These are phyloP conservation scores for Mycena rebaudengoi DNA, from an alignment of 768 basidiomycete genomes.

Conservation along the genomic window DNA sequence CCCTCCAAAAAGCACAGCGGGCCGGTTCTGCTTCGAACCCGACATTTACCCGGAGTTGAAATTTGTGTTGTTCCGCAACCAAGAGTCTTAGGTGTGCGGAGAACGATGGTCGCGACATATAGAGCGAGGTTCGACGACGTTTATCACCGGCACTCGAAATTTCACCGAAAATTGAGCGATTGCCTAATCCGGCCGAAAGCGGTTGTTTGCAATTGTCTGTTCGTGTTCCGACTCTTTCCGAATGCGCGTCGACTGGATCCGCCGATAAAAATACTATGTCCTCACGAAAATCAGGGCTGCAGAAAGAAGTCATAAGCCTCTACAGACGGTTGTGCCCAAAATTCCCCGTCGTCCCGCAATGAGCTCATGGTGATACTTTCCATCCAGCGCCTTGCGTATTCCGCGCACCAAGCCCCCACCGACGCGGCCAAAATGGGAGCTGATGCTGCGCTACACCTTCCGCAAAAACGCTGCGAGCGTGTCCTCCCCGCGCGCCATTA, in stretches of 20 bases:
- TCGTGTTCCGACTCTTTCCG: background rate
- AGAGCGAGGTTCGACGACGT: too few relatives aligned
- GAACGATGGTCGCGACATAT: too few relatives aligned
- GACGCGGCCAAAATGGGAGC: slow-evolving; percentile 69
- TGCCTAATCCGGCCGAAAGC: too few relatives aligned
- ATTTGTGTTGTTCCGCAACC: too few relatives aligned
- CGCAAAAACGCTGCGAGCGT: slow-evolving; percentile 64
- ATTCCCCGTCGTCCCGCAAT: background rate
- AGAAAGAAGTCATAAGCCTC: slow-evolving; percentile 60
- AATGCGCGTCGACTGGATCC: background rate
- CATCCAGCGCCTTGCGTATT: slow-evolving; percentile 76
- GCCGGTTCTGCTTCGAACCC: too few relatives aligned
- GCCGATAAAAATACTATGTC: slow-evolving; percentile 28
- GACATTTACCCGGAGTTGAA: too few relatives aligned
- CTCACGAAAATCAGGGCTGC: slow-evolving; percentile 51
- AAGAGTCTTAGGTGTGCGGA: too few relatives aligned
- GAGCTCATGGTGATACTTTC: background rate
- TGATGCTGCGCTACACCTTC: slow-evolving; percentile 77
- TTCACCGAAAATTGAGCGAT: too few relatives aligned
- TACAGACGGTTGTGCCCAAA: slow-evolving; percentile 49
- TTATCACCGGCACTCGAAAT: too few relatives aligned
- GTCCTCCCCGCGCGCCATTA: slow-evolving; percentile 74
- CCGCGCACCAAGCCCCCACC: slow-evolving; percentile 69
- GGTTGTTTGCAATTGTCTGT: too few relatives aligned
- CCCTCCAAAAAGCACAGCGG: too few relatives aligned